phyloP scores from a whole-genome alignment of 192 early-diverging fungal genomes.

The Coemansia sp. region DNA sequence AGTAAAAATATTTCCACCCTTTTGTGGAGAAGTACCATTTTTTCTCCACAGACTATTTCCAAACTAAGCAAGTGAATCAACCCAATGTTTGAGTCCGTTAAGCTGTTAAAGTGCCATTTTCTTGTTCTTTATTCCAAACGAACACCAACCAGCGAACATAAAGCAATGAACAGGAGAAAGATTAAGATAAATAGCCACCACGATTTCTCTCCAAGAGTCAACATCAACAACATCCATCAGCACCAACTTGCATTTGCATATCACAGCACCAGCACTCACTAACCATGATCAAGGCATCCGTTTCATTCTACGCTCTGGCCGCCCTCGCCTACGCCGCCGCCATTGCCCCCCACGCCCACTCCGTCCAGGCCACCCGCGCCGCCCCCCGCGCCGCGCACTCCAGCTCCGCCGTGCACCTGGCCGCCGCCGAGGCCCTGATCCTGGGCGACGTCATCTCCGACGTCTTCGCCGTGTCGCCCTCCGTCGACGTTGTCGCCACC shows the following conservation, averaged over 20 bases:
- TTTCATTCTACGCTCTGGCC: conserved; percentile 6
- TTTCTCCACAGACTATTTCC: too few relatives aligned
- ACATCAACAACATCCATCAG: neutral
- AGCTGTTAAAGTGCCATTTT: too few relatives aligned
- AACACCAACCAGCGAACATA: too few relatives aligned
- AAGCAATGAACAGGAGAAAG: too few relatives aligned
- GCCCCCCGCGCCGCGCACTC: neutral
- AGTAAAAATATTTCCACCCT: neutral
- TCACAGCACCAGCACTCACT: neutral
- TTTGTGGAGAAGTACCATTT: neutral
- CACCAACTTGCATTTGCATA: neutral
- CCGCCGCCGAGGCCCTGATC: neutral
- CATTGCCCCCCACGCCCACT: neutral
- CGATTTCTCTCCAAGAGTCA: neutral
- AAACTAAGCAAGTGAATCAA: too few relatives aligned
- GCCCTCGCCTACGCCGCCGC: conserved; percentile 1
- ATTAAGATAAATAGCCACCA: neutral
- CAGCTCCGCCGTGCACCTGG: neutral
- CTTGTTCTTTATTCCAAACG: too few relatives aligned
- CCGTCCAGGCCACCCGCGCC: neutral
- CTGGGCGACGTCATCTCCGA: neutral
- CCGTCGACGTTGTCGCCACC: neutral
- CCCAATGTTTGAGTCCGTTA: too few relatives aligned
- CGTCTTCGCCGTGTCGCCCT: neutral
- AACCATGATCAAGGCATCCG: conserved; percentile 7